Evolutionary conservation across 2,329 filamentous ascomycete genomes (phyloP).

Genomic region (Blastomyces silverae): DNA sequence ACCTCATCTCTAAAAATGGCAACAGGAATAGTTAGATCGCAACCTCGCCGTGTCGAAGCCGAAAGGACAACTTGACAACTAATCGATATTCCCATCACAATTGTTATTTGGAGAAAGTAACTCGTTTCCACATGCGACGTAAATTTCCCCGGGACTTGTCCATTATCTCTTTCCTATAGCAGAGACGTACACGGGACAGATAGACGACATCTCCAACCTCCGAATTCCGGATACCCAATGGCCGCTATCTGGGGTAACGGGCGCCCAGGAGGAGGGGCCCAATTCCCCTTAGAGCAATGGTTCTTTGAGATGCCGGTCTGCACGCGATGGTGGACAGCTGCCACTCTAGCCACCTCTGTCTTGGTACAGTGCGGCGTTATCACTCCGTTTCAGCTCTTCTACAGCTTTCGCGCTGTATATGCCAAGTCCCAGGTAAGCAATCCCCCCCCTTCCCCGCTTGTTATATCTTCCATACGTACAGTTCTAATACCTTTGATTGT

Average conservation of each 20-base stretch:
- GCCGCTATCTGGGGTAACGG: constrained; percentile 30
- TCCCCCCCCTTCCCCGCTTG: not conserved
- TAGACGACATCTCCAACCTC: not conserved
- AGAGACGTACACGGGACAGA: not conserved
- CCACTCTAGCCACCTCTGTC: constrained; percentile 77
- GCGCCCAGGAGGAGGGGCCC: constrained; percentile 39
- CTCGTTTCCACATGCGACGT: not conserved
- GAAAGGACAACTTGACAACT: constrained; percentile 4
- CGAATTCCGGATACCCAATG: not conserved
- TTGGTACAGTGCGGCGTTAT: constrained; percentile 90
- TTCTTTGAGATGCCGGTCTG: constrained; percentile 98
- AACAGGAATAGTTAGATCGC: not conserved
- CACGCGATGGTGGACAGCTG: constrained; percentile 94
- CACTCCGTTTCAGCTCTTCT: constrained; percentile 92
- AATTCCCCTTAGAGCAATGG: constrained; percentile 88
- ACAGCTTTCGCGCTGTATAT: constrained; percentile 89
- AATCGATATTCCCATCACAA: not conserved
- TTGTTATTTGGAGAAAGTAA: not conserved
- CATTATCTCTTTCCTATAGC: not conserved
- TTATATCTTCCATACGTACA: constrained; percentile 9
- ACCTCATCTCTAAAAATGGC: not conserved
- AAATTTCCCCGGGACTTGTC: not conserved
- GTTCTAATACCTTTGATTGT: constrained; percentile 8
- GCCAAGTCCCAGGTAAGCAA: constrained; percentile 74
- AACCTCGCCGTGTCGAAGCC: not conserved